phyloP scores from a whole-genome alignment of 2,329 filamentous ascomycete species.

The Colletotrichum costaricense region DNA sequence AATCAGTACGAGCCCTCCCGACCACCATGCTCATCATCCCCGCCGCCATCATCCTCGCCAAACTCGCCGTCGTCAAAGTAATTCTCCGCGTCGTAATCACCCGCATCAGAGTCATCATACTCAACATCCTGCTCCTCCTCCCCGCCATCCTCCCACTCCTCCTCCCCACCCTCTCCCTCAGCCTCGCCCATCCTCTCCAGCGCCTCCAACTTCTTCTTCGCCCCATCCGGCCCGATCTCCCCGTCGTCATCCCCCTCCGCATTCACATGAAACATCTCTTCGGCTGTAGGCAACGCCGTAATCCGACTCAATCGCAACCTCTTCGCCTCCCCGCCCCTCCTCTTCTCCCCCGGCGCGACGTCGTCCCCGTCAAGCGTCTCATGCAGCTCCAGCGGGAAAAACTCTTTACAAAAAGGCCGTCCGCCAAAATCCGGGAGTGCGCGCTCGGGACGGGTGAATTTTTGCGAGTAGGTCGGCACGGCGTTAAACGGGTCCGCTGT shows the following conservation, averaged over 20 bases:
- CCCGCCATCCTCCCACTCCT: slow-evolving; percentile 58
- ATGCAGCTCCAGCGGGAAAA: slow-evolving; percentile 68
- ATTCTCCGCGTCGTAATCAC: slow-evolving; percentile 70
- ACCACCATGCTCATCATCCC: slow-evolving; percentile 60
- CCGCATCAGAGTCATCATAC: slow-evolving; percentile 69
- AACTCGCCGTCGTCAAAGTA: slow-evolving; percentile 71
- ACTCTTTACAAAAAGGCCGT: slow-evolving; percentile 61
- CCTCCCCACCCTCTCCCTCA: slow-evolving; percentile 59
- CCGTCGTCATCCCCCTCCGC: slow-evolving; percentile 44
- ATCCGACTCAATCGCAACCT: slow-evolving; percentile 59
- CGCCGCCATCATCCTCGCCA: slow-evolving; percentile 62
- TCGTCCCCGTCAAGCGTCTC: slow-evolving; percentile 64
- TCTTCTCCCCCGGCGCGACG: slow-evolving; percentile 35
- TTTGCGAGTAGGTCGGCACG: slow-evolving; percentile 68
- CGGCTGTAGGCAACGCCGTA: slow-evolving; percentile 60
- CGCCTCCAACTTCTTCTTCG: slow-evolving; percentile 54
- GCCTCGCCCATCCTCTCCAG: slow-evolving; percentile 61
- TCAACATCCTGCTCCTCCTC: slow-evolving; percentile 61
- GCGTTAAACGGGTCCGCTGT: slow-evolving; percentile 68
- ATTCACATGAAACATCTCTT: slow-evolving; percentile 60
- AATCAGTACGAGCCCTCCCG: slow-evolving; percentile 36
- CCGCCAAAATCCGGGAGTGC: slow-evolving; percentile 65
- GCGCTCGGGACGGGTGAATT: slow-evolving; percentile 62
- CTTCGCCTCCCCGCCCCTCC: slow-evolving; percentile 52
- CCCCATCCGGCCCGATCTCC: slow-evolving; percentile 40